Conservation (phyloP, 2,329 filamentous ascomycete genomes). For the Fusarium decemcellulare region DNA sequence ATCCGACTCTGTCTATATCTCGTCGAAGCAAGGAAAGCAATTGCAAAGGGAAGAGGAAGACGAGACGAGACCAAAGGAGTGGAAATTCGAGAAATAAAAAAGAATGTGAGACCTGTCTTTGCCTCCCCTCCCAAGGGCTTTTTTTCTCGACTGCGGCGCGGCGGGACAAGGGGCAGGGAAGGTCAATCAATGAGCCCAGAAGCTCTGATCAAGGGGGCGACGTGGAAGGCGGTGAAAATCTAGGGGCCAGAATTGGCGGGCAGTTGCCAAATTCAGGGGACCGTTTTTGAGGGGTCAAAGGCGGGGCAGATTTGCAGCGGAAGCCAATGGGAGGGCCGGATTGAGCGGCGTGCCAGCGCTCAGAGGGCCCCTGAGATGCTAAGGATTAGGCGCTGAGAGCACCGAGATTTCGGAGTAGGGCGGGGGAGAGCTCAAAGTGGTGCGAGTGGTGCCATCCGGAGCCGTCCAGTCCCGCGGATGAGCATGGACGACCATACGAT, state of each 20-base stretch:
- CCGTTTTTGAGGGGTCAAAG: slow-evolving; percentile 42
- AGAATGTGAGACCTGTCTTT: slow-evolving; percentile 29
- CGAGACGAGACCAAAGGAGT: slow-evolving; percentile 6
- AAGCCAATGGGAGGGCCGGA: slow-evolving; percentile 34
- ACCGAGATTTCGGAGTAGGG: slow-evolving; percentile 31
- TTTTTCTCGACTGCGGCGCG: slow-evolving; percentile 21
- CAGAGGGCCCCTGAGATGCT: background rate
- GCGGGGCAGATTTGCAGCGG: slow-evolving; percentile 30
- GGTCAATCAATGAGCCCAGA: background rate
- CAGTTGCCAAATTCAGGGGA: slow-evolving; percentile 34
- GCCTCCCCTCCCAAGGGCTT: slow-evolving; percentile 19
- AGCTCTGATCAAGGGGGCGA: slow-evolving; percentile 23
- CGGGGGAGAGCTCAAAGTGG: slow-evolving; percentile 29
- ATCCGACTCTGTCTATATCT: background rate
- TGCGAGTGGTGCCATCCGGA: slow-evolving; percentile 45
- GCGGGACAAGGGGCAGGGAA: slow-evolving; percentile 17
- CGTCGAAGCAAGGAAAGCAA: background rate
- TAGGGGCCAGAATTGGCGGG: slow-evolving; percentile 37
- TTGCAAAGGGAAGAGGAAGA: background rate
- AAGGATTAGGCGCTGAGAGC: background rate
- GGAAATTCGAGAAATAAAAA: slow-evolving; percentile 20
- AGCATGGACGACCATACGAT: slow-evolving; percentile 46
- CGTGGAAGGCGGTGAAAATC: slow-evolving; percentile 48
- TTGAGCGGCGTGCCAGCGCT: slow-evolving; percentile 37
- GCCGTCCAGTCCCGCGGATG: slow-evolving; percentile 40